Evolutionary conservation across 2,329 filamentous ascomycete species (phyloP), one percentile per base, ranked within the genome.

Genomic region (Mycocentrospora acerina): DNA sequence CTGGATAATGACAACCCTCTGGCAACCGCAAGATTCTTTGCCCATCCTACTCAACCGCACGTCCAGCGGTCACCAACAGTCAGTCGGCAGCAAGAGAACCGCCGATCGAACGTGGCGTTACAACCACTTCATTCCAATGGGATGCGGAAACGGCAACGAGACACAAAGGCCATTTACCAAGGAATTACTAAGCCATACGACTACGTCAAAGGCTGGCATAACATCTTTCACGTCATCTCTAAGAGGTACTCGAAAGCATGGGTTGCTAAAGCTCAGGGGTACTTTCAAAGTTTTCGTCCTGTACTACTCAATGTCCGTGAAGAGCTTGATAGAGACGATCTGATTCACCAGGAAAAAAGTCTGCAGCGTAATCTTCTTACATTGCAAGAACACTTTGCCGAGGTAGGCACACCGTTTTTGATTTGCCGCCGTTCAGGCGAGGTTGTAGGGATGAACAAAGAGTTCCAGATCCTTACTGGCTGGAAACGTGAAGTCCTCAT

Each of bases 291-390:
- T 29, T 95, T 96, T 54, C 85, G 93, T 7, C 91, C 93, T 2
- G 93, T 90, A 0, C 93, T 98, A 62, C 91, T 97, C 48, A 85
- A 90, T 9, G 94, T 89, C 46, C 95, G 88, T 14, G 87, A 88
- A 58, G 90, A 88, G n/a, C 74, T 97, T 44, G 90, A 89, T 49
- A 77, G 84, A 13, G 85, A 93, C 57, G 93, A 98, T 66, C 75
- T 97, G 18, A 83, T 98, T 15, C 96, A 97, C 66, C 95, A 95
- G 86, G 93, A 98, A 67, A 95, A 95, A 70, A 94, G 88, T 59
- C 89, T 97, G 62, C 93, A 98, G 68, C 82, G 93, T 25, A 94
- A 89, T 0, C 75, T 97, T 9, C 89, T 90, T 60, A 90, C 95
- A 63, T 94, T 95, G 58, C 89, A 97, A 62, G 89, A 95, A 50